These are phyloP conservation scores for Camellia japonica DNA, from an alignment of 148 eudicot species.

Conservation along the genomic window DNA sequence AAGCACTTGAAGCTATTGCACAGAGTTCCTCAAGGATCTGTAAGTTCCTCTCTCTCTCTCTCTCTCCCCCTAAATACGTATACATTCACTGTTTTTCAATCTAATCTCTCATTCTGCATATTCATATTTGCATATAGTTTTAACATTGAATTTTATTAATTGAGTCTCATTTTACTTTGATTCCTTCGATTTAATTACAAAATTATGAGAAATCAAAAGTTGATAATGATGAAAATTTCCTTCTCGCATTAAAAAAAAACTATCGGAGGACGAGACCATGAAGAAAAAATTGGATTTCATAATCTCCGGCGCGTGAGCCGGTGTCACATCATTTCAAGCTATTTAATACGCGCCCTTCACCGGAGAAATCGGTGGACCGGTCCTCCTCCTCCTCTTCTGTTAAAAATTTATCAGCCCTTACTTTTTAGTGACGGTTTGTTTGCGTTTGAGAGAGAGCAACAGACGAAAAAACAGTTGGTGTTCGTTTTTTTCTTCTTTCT, in stretches of 20 bases:
- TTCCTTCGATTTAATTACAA: background rate
- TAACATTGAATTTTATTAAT: background rate
- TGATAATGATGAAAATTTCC: background rate
- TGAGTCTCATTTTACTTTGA: background rate
- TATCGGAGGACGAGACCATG: background rate
- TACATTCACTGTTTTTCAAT: too few relatives aligned
- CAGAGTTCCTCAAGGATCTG: too few relatives aligned
- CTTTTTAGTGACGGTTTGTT: background rate
- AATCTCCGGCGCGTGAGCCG: constrained; percentile 17
- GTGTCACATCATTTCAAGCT: constrained; percentile 13
- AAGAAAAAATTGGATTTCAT: background rate
- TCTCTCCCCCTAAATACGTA: background rate
- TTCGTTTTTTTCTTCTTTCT: constrained; percentile 6
- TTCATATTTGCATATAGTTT: background rate
- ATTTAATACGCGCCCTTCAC: background rate
- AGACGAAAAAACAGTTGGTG: constrained; percentile 19
- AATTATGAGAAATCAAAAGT: background rate
- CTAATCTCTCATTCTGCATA: background rate
- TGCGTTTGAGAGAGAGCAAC: background rate
- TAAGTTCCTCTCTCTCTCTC: background rate
- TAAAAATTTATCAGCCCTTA: background rate
- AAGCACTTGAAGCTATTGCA: background rate
- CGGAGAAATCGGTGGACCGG: constrained; percentile 17
- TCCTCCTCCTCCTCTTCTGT: constrained; percentile 14
- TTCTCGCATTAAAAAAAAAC: background rate